These are phyloP conservation scores for Jaapia argillacea DNA, from an alignment of 768 basidiomycete genomes.

Conservation along the genomic window DNA sequence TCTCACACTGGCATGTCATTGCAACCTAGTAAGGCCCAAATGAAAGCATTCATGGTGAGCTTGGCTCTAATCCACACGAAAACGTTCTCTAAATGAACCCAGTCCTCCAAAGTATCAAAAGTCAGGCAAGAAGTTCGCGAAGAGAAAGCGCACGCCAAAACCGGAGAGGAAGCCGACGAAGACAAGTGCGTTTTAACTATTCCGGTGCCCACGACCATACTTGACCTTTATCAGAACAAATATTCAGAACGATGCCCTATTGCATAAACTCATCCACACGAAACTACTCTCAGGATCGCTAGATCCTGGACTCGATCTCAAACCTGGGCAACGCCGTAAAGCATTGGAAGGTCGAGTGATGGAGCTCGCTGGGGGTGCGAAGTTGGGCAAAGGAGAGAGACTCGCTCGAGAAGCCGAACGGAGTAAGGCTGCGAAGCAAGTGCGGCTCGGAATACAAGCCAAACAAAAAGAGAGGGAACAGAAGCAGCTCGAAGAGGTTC, in stretches of 20 bases:
- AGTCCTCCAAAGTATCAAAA: slow-evolving; percentile 76
- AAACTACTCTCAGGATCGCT: slow-evolving; percentile 68
- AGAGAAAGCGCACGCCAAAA: slow-evolving; percentile 2
- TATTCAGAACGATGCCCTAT: slow-evolving; percentile 63
- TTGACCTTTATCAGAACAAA: slow-evolving; percentile 43
- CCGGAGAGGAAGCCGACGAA: slow-evolving; percentile 15
- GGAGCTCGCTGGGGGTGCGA: slow-evolving; percentile 58
- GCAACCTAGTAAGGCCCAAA: slow-evolving; percentile 28
- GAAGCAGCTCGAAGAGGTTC: slow-evolving; percentile 60
- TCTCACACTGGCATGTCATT: slow-evolving; percentile 13
- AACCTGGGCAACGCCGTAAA: slow-evolving; percentile 59
- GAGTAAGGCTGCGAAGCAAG: slow-evolving; percentile 59
- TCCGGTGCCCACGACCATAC: background rate
- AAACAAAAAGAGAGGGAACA: slow-evolving; percentile 50
- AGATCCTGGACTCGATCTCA: slow-evolving; percentile 47
- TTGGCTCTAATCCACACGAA: background rate
- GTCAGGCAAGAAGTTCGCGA: slow-evolving; percentile 28
- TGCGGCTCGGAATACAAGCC: slow-evolving; percentile 57
- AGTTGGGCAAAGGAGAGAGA: slow-evolving; percentile 68
- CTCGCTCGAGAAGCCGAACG: slow-evolving; percentile 49
- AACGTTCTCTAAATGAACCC: slow-evolving; percentile 3
- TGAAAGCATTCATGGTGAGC: slow-evolving; percentile 70
- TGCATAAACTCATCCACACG: slow-evolving; percentile 76
- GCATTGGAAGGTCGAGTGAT: slow-evolving; percentile 71
- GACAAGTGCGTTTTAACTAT: slow-evolving; percentile 8